Evolutionary conservation across 2,329 filamentous ascomycete species (phyloP).

Genomic region (Chrysosporium keratinophilum): DNA sequence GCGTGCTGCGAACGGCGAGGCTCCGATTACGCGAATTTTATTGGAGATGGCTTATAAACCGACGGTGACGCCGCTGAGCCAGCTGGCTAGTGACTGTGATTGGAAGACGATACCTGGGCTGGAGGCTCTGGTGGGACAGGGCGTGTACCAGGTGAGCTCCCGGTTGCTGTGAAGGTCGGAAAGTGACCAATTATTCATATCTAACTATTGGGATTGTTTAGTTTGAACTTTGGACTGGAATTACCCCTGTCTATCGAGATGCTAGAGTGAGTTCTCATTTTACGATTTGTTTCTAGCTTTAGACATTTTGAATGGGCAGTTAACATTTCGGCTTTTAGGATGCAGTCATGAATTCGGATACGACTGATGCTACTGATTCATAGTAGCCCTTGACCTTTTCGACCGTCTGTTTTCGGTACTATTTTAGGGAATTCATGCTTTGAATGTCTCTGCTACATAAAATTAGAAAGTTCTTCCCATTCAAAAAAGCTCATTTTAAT

Average conservation of each 20-base stretch:
- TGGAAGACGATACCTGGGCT: slow-evolving; percentile 81
- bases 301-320: not conserved
- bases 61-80: slow-evolving; percentile 69
- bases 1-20: slow-evolving; percentile 39
- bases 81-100: slow-evolving; percentile 62
- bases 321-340: slow-evolving; percentile 10
- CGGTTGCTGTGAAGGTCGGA: no score
- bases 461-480: no score
- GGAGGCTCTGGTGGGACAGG: slow-evolving; percentile 82
- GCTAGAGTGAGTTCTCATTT: slow-evolving; percentile 45
- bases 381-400: not conserved
- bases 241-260: slow-evolving; percentile 60
- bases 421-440: not conserved
- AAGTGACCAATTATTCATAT: no score
- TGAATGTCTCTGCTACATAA: no score
- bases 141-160: slow-evolving; percentile 66
- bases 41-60: slow-evolving; percentile 98
- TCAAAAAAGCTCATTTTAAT: no score
- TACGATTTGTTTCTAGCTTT: not conserved
- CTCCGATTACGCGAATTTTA: slow-evolving; percentile 43
- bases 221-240: slow-evolving; percentile 78
- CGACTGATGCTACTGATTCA: not conserved
- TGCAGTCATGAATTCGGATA: slow-evolving; percentile 13
- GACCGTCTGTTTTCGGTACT: not conserved
- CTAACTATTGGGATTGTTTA: slow-evolving; percentile 25